These are phyloP conservation scores for Capronia coronata DNA, from an alignment of 2,329 filamentous ascomycete species.

Conservation along the genomic window DNA sequence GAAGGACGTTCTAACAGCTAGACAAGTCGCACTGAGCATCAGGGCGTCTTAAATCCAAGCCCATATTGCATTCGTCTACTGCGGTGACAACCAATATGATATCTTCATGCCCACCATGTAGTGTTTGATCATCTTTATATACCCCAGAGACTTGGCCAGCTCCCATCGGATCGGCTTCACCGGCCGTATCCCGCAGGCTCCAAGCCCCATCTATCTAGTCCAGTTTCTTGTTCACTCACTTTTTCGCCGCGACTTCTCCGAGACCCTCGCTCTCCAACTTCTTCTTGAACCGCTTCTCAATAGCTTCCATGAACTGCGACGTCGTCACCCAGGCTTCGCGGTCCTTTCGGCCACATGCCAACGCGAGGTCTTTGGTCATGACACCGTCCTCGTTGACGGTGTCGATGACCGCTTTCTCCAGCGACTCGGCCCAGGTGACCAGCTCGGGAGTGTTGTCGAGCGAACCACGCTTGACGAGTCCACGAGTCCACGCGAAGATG, in stretches of 20 bases:
- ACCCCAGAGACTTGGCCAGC: too few species aligned
- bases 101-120: too few species aligned
- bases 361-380: constrained; percentile 99
- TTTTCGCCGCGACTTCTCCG: constrained; percentile 13
- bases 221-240: background rate
- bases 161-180: too few species aligned
- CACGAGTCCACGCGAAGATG: constrained; percentile 98
- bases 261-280: constrained; percentile 57
- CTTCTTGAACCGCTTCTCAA: constrained; percentile 80
- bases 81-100: too few species aligned
- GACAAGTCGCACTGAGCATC: too few species aligned
- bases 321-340: constrained; percentile 86
- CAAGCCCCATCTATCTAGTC: too few species aligned
- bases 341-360: constrained; percentile 82
- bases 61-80: too few species aligned
- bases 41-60: too few species aligned
- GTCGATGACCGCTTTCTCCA: constrained; percentile 90
- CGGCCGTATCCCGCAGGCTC: too few species aligned
- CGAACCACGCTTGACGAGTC: constrained; percentile 84
- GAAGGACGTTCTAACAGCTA: too few species aligned
- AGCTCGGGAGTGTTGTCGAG: constrained; percentile 90
- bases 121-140: too few species aligned
- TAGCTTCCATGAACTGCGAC: constrained; percentile 81
- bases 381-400: constrained; percentile 89
- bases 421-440: constrained; percentile 78